A percentile compares a stretch with the other conserved stretches of the same genome.
Conservation (phyloP, 2,329 filamentous ascomycete species). For the Venturia pyrina region DNA sequence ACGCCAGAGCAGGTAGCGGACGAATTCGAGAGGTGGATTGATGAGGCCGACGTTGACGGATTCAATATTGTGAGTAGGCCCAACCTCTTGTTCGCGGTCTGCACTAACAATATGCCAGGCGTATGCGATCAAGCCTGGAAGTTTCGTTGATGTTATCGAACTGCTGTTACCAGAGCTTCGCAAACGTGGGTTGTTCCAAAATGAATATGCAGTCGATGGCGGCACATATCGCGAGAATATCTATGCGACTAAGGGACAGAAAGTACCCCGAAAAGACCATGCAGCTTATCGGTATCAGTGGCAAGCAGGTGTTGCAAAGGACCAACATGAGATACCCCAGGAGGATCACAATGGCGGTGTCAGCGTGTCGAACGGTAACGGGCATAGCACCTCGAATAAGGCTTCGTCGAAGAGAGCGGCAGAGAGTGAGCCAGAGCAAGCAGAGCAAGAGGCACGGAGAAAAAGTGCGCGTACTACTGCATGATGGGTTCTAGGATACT, state of each 20-base stretch:
- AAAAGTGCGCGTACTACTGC: not conserved
- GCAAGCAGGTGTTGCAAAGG: constrained; percentile 25
- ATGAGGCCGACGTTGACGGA: constrained; percentile 61
- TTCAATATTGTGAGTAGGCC: constrained; percentile 57
- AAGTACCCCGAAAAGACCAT: constrained; percentile 42
- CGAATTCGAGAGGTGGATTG: constrained; percentile 55
- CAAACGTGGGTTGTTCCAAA: constrained; percentile 47
- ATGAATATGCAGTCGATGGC: constrained; percentile 43
- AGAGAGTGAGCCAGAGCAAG: not conserved
- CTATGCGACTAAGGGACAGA: constrained; percentile 41
- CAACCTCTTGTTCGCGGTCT: not conserved
- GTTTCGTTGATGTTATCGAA: constrained; percentile 59
- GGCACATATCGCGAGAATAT: constrained; percentile 55
- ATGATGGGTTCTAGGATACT: not conserved
- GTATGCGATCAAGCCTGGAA: constrained; percentile 57
- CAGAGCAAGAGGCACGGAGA: not conserved
- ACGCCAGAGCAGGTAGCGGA: constrained; percentile 57
- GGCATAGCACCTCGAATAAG: not conserved
- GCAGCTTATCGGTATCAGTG: constrained; percentile 39
- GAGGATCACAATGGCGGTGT: not conserved
- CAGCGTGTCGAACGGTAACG: not conserved
- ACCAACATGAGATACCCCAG: constrained; percentile 21
- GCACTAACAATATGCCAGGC: constrained; percentile 26
- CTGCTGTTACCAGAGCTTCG: constrained; percentile 55
- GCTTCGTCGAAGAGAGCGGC: not conserved